phyloP scores from a whole-genome alignment of 139 green algal species.

The Tetradesmus lagerheimii region DNA sequence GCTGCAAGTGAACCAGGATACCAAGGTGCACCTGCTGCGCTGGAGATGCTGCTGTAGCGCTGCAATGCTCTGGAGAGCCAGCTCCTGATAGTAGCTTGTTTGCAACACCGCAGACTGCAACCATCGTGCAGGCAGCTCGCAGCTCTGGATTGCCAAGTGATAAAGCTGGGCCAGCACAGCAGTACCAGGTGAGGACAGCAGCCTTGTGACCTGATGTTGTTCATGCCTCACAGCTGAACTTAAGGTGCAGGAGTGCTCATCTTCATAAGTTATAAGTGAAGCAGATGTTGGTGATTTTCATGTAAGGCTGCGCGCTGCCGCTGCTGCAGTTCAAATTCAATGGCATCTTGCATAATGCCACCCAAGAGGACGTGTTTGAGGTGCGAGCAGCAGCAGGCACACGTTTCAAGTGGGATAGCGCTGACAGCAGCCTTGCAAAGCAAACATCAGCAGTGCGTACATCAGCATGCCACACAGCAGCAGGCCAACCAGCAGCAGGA shows the following conservation, averaged over 20 bases:
- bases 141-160: slow-evolving; percentile 34
- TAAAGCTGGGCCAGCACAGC: slow-evolving; percentile 32
- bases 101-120: slow-evolving; percentile 26
- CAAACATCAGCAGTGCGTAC: background rate
- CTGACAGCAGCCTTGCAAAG: background rate
- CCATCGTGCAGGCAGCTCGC: slow-evolving; percentile 35
- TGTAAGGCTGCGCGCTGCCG: too few relatives aligned
- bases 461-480: background rate
- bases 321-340: slow-evolving; percentile 79
- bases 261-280: too few relatives aligned
- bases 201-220: background rate
- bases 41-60: background rate
- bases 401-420: too few relatives aligned
- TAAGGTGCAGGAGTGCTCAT: background rate
- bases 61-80: background rate
- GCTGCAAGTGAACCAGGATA: background rate
- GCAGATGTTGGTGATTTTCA: too few relatives aligned
- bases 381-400: slow-evolving; percentile 40
- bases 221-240: background rate
- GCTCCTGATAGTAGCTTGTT: background rate
- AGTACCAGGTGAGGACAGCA: slow-evolving; percentile 50
- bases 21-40: slow-evolving; percentile 14
- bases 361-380: slow-evolving; percentile 79
- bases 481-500: background rate
- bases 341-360: slow-evolving; percentile 67